These are phyloP conservation scores for Pythium aristosporum DNA, from an alignment of 352 stramenopile genomes.

Conservation along the genomic window DNA sequence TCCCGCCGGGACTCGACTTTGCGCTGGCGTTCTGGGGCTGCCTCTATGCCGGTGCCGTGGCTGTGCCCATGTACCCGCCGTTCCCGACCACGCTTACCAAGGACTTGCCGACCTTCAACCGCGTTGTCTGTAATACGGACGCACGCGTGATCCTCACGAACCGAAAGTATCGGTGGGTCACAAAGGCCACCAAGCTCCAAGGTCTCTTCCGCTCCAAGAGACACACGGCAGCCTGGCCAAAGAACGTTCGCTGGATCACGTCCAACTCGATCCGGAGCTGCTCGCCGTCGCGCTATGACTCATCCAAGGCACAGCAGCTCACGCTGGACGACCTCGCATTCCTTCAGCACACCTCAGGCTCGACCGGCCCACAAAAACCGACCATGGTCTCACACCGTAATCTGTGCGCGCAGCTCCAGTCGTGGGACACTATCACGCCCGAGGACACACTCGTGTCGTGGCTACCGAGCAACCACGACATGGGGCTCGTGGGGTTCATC, in stretches of 20 bases:
- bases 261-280: slow-evolving; percentile 64
- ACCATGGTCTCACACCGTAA: slow-evolving; percentile 97
- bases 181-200: slow-evolving; percentile 88
- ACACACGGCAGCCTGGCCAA: slow-evolving; percentile 66
- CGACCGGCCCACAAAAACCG: slow-evolving; percentile 96
- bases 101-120: slow-evolving; percentile 80
- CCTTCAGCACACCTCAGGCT: slow-evolving; percentile 99
- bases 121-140: slow-evolving; percentile 87
- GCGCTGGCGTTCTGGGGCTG: slow-evolving; percentile 78
- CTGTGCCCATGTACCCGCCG: slow-evolving; percentile 75
- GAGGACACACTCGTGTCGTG: slow-evolving; percentile 91
- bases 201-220: too few relatives aligned
- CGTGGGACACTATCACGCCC: slow-evolving; percentile 61
- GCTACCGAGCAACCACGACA: slow-evolving; percentile 99
- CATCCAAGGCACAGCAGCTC: slow-evolving; percentile 37
- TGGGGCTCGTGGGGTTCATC: slow-evolving; percentile 98
- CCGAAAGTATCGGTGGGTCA: slow-evolving; percentile 91
- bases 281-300: slow-evolving; percentile 35
- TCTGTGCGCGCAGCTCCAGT: slow-evolving; percentile 89
- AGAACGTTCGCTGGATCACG: slow-evolving; percentile 86
- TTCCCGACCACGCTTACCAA: slow-evolving; percentile 71
- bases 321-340: slow-evolving; percentile 89
- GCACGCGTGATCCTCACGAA: slow-evolving; percentile 93
- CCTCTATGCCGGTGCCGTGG: slow-evolving; percentile 68
- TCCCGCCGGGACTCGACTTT: slow-evolving; percentile 75